Evolutionary conservation across 1,139 yeast genomes (phyloP).

Genomic region (Yamadazyma trypodendri): DNA sequence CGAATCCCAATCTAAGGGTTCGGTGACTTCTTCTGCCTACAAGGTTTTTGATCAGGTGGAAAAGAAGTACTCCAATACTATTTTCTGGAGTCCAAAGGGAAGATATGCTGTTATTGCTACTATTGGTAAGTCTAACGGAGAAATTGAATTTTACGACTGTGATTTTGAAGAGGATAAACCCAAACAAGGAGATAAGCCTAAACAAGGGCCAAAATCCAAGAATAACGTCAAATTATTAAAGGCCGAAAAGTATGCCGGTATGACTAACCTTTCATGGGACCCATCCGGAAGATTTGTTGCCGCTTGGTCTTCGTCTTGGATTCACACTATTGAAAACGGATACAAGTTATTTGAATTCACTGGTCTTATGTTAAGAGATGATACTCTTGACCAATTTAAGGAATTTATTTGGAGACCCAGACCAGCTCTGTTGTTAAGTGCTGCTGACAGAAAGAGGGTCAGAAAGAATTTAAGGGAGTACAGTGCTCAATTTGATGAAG

Average conservation of each 20-base stretch:
- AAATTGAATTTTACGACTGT: slow-evolving; percentile 82
- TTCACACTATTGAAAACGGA: slow-evolving; percentile 85
- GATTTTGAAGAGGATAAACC: slow-evolving; percentile 70
- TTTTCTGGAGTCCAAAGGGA: slow-evolving; percentile 92
- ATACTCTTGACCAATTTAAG: slow-evolving; percentile 77
- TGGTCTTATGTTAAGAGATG: slow-evolving; percentile 76
- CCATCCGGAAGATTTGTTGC: slow-evolving; percentile 91
- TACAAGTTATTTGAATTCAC: slow-evolving; percentile 83
- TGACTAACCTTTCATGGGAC: slow-evolving; percentile 91
- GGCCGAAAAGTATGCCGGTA: slow-evolving; percentile 67
- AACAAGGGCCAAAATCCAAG: slow-evolving; percentile 25
- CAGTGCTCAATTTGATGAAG: slow-evolving; percentile 90
- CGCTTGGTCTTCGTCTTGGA: slow-evolving; percentile 86
- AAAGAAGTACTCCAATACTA: slow-evolving; percentile 69
- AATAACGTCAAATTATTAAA: slow-evolving; percentile 66
- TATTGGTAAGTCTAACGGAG: slow-evolving; percentile 61
- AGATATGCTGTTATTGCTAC: slow-evolving; percentile 82
- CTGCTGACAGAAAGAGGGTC: slow-evolving; percentile 83
- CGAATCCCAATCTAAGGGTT: slow-evolving; percentile 82
- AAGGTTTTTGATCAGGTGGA: slow-evolving; percentile 47
- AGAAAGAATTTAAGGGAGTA: slow-evolving; percentile 87
- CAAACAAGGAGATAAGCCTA: slow-evolving; percentile 17
- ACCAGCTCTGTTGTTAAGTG: slow-evolving; percentile 74
- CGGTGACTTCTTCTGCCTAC: slow-evolving; percentile 62
- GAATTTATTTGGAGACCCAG: slow-evolving; percentile 97